A percentile compares a stretch with the other conserved stretches of the same genome.
Conservation (phyloP, 805 yeast species). For the Saturnispora bothae region DNA sequence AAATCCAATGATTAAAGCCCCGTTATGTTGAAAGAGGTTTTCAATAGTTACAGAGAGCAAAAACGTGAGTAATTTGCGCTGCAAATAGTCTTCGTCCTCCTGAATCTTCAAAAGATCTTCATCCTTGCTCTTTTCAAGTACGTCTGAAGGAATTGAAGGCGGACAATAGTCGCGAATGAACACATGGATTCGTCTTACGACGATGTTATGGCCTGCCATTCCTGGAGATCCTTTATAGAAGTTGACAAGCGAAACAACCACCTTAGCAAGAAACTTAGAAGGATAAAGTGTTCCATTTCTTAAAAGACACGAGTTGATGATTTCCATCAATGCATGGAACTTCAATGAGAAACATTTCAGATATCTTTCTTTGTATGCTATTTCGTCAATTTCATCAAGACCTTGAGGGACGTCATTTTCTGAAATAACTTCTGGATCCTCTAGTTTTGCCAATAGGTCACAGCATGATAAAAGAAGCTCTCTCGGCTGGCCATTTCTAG, state of each 20-base stretch:
- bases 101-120: conserved; percentile 29
- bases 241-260: conserved; percentile 47
- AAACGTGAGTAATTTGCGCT: conserved; percentile 53
- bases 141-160: conserved; percentile 31
- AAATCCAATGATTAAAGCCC: conserved; percentile 1
- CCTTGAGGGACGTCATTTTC: not conserved
- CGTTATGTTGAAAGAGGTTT: not conserved
- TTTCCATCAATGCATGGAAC: conserved; percentile 57
- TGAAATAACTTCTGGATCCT: conserved; percentile 5
- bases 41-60: conserved; percentile 21
- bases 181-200: conserved; percentile 52
- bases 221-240: conserved; percentile 35
- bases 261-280: conserved; percentile 66
- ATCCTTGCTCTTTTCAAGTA: conserved; percentile 19
- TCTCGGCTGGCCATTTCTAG: conserved; percentile 67
- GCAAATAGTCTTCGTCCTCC: conserved; percentile 52
- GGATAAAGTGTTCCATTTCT: conserved; percentile 65
- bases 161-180: conserved; percentile 51
- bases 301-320: conserved; percentile 46
- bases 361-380: conserved; percentile 8
- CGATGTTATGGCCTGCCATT: conserved; percentile 20
- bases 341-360: conserved; percentile 38
- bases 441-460: conserved; percentile 43
- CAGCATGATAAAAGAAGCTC: conserved; percentile 64
- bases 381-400: not conserved